phyloP scores from a whole-genome alignment of 305 asterid genomes.

The Fraxinus albicans region DNA sequence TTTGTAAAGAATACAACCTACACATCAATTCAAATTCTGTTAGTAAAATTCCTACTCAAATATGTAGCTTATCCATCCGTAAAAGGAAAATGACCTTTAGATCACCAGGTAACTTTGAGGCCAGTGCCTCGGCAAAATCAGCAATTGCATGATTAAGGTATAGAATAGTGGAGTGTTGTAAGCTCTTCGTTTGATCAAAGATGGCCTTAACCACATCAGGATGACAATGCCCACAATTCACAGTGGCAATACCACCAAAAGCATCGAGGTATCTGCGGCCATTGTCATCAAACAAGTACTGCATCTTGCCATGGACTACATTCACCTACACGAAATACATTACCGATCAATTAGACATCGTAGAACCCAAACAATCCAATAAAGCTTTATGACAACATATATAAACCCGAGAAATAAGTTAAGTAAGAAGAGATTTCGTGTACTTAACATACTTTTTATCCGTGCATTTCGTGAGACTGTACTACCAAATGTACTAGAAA shows the following conservation, averaged over 20 bases:
- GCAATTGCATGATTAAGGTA: slow-evolving; percentile 73
- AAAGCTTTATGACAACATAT: not conserved
- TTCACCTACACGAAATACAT: slow-evolving; percentile 43
- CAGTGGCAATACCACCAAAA: slow-evolving; percentile 85
- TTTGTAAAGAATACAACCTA: slow-evolving; percentile 70
- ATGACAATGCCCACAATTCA: slow-evolving; percentile 88
- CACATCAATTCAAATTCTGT: not conserved
- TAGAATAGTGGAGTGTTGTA: slow-evolving; percentile 75
- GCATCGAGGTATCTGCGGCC: slow-evolving; percentile 81
- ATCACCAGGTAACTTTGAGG: slow-evolving; percentile 69
- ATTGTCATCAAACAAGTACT: slow-evolving; percentile 68
- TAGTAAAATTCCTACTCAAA: not conserved
- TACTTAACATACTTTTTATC: not conserved
- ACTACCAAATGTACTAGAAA: not conserved
- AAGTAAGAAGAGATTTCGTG: not conserved
- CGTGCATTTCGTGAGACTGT: not conserved
- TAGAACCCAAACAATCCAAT: not conserved
- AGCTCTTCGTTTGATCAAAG: slow-evolving; percentile 49
- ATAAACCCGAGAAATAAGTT: not conserved
- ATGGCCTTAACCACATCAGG: slow-evolving; percentile 83
- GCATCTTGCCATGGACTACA: slow-evolving; percentile 84
- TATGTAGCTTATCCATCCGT: too few relatives aligned
- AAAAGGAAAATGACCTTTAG: slow-evolving; percentile 45
- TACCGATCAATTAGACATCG: not conserved
- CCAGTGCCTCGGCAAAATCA: slow-evolving; percentile 84